Base-by-base conservation (phyloP, 129 eudicot species). In the Apium graveolens region DNA sequence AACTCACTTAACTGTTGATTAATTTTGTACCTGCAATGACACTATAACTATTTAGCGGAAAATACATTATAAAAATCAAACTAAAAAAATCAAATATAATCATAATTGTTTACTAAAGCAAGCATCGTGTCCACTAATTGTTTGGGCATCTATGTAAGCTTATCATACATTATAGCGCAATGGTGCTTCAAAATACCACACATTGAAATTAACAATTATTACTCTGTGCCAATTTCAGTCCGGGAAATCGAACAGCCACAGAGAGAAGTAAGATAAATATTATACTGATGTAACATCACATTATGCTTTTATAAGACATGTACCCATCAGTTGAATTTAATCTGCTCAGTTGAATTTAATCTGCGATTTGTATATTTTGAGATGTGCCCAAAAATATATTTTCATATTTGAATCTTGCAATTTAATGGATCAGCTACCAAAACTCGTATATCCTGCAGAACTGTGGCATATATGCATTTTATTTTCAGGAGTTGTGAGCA, bases 11-110 rank as follows among this genome's bases (percentile, higher is more conserved):
- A 82, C 74, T 62, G 80, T 27, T 68, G 29, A 81, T 90, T 78
- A 39, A 87, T 77, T 31, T 81, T 85, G 29, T 91, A 91, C 89
- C 98, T 95, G 69, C 75, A 79, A 80, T 57, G 66, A 29, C 14
- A 7, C 20, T 55, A 29, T 5, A 10, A 24, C 32, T 1, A 18
- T 62, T 66, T 66, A 66, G 68, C 3, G 10, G 20, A 66, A 62
- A 65, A 66, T 5, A 66, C 9, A 31, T 66, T 31, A 66, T 12
- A 6, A 31, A 31, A 24, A 66, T 66, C 39, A 65, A 65, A 24
- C 31, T 24, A 57, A 57, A 72, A n/a, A 39, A 44, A 11, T 24
- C 11, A 42, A 42, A 73, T 27, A 4, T 29, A 45, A 55, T 17
- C 10, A 26, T 13, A 55, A 11, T 17, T 45, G 5, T 16, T 21